These are phyloP conservation scores for Oryza glaberrima DNA, from an alignment of 176 grass and related monocot genomes.

Conservation along the genomic window DNA sequence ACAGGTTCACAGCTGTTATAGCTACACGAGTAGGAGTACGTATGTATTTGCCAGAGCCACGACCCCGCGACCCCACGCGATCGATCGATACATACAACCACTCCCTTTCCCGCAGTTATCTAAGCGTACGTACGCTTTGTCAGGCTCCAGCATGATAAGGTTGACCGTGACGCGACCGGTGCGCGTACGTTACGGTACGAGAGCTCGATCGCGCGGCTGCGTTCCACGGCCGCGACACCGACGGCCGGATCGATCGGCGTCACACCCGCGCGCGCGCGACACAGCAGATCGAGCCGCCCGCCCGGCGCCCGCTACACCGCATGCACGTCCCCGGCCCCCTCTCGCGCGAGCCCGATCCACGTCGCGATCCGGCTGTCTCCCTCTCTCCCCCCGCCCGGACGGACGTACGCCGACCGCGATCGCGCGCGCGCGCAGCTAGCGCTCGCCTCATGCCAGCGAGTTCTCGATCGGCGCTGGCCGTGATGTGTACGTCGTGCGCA, in stretches of 20 bases:
- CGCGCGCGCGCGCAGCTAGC: neutral
- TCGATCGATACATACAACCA: neutral
- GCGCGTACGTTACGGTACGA: neutral
- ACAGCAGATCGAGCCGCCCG: neutral
- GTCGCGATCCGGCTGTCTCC: neutral
- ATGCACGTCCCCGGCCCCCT: neutral
- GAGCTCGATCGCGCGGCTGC: neutral
- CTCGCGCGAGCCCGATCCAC: neutral
- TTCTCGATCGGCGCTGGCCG: neutral
- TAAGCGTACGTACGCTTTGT: neutral
- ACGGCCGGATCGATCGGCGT: neutral
- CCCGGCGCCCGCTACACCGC: neutral
- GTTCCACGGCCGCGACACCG: neutral
- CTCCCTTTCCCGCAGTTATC: neutral
- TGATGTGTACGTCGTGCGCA: neutral
- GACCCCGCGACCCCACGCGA: no score
- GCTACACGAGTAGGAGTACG: neutral
- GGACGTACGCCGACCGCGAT: conserved; percentile 1
- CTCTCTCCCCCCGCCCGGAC: neutral
- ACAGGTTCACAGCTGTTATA: neutral
- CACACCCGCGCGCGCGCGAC: neutral
- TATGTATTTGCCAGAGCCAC: neutral
- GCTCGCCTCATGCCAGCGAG: no score
- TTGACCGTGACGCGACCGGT: conserved; percentile 13
- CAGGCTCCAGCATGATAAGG: conserved; percentile 9